Percentiles rank a stretch among this genome's conserved stretches.
Conservation (phyloP, 2,329 filamentous ascomycete genomes). For the Aspergillus aculeatus region DNA sequence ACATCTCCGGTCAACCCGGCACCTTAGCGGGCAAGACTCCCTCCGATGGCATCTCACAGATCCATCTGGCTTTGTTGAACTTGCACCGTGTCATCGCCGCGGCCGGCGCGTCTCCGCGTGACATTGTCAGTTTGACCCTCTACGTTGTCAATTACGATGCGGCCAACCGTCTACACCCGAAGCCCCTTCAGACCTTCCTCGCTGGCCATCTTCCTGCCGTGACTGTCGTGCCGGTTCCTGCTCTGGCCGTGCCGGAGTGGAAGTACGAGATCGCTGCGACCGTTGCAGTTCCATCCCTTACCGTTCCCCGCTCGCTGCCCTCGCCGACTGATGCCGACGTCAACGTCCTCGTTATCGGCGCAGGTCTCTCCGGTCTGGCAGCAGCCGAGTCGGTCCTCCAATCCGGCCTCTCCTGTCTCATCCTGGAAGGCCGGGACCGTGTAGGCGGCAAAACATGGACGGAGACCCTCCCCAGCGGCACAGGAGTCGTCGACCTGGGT, state of each 20-base stretch:
- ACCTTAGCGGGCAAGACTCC: conserved; percentile 33
- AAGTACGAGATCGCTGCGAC: conserved; percentile 49
- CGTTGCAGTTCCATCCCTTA: conserved; percentile 17
- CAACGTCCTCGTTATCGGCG: conserved; percentile 41
- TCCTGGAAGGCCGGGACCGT: conserved; percentile 46
- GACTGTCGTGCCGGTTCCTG: conserved; percentile 45
- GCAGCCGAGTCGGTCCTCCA: conserved; percentile 33
- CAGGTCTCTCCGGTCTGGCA: conserved; percentile 40
- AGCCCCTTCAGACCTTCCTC: conserved; percentile 32
- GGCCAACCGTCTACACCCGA: conserved; percentile 35
- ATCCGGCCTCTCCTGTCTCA: conserved; percentile 32
- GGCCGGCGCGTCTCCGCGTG: conserved; percentile 35
- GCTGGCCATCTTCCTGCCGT: conserved; percentile 43
- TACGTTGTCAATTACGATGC: conserved; percentile 49
- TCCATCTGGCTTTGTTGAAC: conserved; percentile 42
- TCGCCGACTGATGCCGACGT: not conserved
- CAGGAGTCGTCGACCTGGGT: conserved; percentile 49
- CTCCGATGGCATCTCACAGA: conserved; percentile 43
- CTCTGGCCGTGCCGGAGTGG: conserved; percentile 41
- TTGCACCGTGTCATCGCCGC: conserved; percentile 38
- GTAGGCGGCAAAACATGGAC: conserved; percentile 45
- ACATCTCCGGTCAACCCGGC: conserved; percentile 38
- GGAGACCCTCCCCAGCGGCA: conserved; percentile 16
- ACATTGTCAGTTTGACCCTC: conserved; percentile 45
- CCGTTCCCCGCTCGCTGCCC: conserved; percentile 12